These are phyloP conservation scores for Hyaloscypha bicolor DNA, from an alignment of 495 filamentous ascomycete genomes.

Conservation along the genomic window DNA sequence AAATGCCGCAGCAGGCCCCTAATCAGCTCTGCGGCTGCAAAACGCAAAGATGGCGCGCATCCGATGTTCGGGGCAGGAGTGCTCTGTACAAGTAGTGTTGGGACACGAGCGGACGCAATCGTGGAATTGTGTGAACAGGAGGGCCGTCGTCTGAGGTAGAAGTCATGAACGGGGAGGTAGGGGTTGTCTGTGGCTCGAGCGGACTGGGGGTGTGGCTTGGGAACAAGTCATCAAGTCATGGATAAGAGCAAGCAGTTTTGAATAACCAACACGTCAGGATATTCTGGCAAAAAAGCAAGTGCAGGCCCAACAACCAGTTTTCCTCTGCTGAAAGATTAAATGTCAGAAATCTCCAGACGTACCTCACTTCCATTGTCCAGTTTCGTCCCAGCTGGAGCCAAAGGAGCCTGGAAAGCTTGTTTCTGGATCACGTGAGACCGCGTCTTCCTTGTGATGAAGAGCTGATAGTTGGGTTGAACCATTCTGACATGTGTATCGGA, in stretches of 20 bases:
- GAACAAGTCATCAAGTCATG: background rate
- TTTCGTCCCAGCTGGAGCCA: too few species aligned
- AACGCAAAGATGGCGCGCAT: constrained; percentile 21
- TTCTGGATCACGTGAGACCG: too few species aligned
- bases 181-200: background rate
- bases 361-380: too few species aligned
- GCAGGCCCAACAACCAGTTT: background rate
- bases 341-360: background rate
- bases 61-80: constrained; percentile 15
- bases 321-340: background rate
- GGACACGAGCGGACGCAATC: background rate
- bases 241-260: background rate
- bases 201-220: background rate
- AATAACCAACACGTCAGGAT: background rate
- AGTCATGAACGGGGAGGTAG: background rate
- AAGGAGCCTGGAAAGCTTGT: too few species aligned
- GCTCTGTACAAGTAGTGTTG: background rate
- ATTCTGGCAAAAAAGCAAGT: background rate
- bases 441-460: too few species aligned
- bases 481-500: too few species aligned
- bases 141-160: background rate
- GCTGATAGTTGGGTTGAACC: too few species aligned
- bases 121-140: background rate
- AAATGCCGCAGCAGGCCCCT: constrained; percentile 28
- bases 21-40: constrained; percentile 32